Percentiles rank a stretch among this genome's conserved stretches.
Evolutionary conservation across 768 basidiomycete genomes (phyloP).

Genomic region (Xerocomellus chrysenteron): DNA sequence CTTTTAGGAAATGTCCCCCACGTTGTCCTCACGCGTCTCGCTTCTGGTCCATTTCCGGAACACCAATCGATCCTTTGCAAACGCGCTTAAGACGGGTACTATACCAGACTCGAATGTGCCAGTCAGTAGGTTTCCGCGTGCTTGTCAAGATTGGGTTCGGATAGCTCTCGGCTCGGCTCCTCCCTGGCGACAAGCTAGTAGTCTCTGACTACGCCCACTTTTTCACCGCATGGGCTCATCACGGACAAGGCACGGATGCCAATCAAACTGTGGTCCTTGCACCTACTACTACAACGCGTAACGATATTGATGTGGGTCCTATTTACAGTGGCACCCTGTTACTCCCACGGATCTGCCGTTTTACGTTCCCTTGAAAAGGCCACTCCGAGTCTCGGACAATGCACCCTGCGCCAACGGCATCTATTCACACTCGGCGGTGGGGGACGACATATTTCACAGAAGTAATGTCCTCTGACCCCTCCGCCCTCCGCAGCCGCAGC

Average conservation of each 20-base stretch:
- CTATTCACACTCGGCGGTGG: background rate
- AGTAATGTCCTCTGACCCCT: background rate
- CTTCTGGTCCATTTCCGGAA: background rate
- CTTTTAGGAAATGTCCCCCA: background rate
- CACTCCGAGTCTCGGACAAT: constrained; percentile 2
- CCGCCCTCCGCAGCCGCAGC: constrained; percentile 10
- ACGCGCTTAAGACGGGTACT: background rate
- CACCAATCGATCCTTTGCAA: background rate
- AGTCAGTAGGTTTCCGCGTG: background rate
- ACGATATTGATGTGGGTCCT: no score
- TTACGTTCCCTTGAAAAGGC: background rate
- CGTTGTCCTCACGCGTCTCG: constrained; percentile 1
- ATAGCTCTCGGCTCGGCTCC: background rate
- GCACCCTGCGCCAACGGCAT: background rate
- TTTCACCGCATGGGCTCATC: no score
- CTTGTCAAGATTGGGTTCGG: background rate
- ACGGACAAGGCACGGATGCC: no score
- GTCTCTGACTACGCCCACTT: background rate
- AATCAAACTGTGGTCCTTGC: no score
- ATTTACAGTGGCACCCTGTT: background rate
- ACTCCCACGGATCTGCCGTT: background rate
- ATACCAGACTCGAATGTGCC: background rate
- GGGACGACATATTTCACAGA: background rate
- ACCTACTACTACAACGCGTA: no score
- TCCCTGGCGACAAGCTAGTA: background rate